These are phyloP conservation scores for Lophiotrema nucula DNA, from an alignment of 495 filamentous ascomycete genomes.

Conservation along the genomic window DNA sequence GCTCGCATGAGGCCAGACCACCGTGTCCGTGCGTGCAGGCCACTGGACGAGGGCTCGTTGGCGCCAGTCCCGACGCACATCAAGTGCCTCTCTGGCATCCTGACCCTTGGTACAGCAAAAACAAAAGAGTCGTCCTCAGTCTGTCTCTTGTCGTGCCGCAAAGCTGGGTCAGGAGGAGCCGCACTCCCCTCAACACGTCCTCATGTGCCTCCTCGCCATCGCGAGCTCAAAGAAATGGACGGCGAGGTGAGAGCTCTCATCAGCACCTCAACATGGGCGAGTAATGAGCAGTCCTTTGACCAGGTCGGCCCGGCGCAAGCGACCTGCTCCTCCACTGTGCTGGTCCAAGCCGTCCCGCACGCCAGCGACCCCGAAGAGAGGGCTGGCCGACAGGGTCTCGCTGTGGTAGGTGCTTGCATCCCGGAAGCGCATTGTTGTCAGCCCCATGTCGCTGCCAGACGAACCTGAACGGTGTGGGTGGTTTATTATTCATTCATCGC, in stretches of 20 bases:
- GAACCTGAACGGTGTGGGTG: constrained; percentile 23
- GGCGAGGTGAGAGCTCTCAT: no score
- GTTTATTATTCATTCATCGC: constrained; percentile 24
- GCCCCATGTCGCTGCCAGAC: constrained; percentile 15
- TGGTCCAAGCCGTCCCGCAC: constrained; percentile 34
- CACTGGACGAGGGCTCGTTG: constrained; percentile 20
- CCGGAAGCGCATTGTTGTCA: constrained; percentile 33
- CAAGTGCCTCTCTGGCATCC: constrained; percentile 5
- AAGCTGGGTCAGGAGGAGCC: constrained; percentile 26
- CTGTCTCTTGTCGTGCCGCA: constrained; percentile 14
- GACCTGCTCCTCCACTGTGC: constrained; percentile 30
- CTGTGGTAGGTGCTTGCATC: constrained; percentile 22
- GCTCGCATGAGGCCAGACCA: constrained; percentile 28
- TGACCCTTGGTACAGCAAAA: constrained; percentile 24
- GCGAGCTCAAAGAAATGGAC: no score
- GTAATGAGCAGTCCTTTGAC: no score
- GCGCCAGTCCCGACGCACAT: constrained; percentile 31
- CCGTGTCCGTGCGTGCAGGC: constrained; percentile 23
- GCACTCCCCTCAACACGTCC: constrained; percentile 16
- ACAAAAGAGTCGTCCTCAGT: constrained; percentile 18
- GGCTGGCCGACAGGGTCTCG: constrained; percentile 30
- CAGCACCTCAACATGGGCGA: no score
- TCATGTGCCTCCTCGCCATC: no score
- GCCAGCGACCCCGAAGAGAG: constrained; percentile 30
- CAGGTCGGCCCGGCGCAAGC: constrained; percentile 32